Base-by-base conservation (phyloP, 257 asterid genomes). In the Linaria vulgaris region DNA sequence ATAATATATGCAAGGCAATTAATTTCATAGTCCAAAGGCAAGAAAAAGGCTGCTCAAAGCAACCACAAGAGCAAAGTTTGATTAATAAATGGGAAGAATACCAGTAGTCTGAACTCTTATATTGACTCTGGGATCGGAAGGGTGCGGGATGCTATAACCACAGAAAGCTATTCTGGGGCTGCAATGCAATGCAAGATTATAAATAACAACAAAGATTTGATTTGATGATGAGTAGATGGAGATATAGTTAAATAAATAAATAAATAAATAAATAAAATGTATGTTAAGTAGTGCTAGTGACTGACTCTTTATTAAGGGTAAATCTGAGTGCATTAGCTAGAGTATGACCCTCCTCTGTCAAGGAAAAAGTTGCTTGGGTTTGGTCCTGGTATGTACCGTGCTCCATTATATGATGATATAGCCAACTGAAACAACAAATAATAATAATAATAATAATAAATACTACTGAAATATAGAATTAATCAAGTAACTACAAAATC, bases 111-210 rank as follows among this genome's bases (percentile, higher is more conserved):
- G 99, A 61, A 92, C 94, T 69, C 97, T 80, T 20, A 92, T 80
- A 70, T 92, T 92, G 44, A 92, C 99, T 9, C 88, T 74, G 63
- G 95, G 95, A 74, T 89, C 98, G 37, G 97, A 75, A 54, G 99
- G 99, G 70, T 92, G 97, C 3, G 99, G 99, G 56, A 92, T 89
- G 84, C 97, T 92, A 83, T 92, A 89, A 16, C 96, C 97, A 24
- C 94, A 86, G 66, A 86, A 75, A 27, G 88, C n/a, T 8, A 88
- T 91, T 77, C 94, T 79, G 17, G 96, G 87, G 74, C 98, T 91
- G 95, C 87, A 83, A 69, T n/a, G n/a, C n/a, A n/a, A n/a, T n/a
- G n/a, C n/a, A n/a, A n/a, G n/a, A n/a, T n/a, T n/a, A n/a, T n/a
- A n/a, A n/a, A n/a, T n/a, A n/a, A n/a, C n/a, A n/a, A n/a, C n/a